These are phyloP conservation scores for Sclerotinia glacialis DNA, from an alignment of 2,329 filamentous ascomycete species.

Conservation along the genomic window DNA sequence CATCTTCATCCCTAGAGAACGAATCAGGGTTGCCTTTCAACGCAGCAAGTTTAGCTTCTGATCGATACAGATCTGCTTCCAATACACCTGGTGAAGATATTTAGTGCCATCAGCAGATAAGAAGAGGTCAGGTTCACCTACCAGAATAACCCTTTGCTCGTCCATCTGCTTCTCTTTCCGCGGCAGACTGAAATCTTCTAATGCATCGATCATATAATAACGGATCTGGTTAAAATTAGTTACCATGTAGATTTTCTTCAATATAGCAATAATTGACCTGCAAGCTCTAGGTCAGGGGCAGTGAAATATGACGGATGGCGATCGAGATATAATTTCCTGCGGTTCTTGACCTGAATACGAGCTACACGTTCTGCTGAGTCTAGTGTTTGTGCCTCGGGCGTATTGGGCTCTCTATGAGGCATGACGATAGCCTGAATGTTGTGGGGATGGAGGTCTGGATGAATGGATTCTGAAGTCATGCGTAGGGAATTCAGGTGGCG, in stretches of 20 bases:
- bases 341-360: slow-evolving; percentile 38
- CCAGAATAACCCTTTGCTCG: slow-evolving; percentile 40
- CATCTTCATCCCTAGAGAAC: slow-evolving; percentile 11
- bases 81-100: slow-evolving; percentile 27
- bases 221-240: slow-evolving; percentile 36
- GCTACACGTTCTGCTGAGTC: slow-evolving; percentile 28
- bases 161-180: slow-evolving; percentile 40
- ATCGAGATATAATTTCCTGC: slow-evolving; percentile 40
- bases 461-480: slow-evolving; percentile 19
- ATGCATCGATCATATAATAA: slow-evolving; percentile 40
- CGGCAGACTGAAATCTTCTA: slow-evolving; percentile 38
- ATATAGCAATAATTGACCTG: slow-evolving; percentile 30
- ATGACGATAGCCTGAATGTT: slow-evolving; percentile 24
- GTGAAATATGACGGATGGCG: slow-evolving; percentile 39
- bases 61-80: slow-evolving; percentile 40
- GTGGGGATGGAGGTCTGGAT: slow-evolving; percentile 10
- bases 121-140: neutral
- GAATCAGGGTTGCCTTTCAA: slow-evolving; percentile 26
- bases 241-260: neutral
- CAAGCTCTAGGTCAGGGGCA: slow-evolving; percentile 39
- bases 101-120: slow-evolving; percentile 6
- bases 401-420: slow-evolving; percentile 34
- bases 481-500: slow-evolving; percentile 6
- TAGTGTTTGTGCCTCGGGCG: slow-evolving; percentile 15
- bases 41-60: slow-evolving; percentile 39